Evolutionary conservation across 2,329 filamentous ascomycete species (phyloP), one percentile per base, ranked within the genome.

Genomic region (Talaromyces verruculosus): DNA sequence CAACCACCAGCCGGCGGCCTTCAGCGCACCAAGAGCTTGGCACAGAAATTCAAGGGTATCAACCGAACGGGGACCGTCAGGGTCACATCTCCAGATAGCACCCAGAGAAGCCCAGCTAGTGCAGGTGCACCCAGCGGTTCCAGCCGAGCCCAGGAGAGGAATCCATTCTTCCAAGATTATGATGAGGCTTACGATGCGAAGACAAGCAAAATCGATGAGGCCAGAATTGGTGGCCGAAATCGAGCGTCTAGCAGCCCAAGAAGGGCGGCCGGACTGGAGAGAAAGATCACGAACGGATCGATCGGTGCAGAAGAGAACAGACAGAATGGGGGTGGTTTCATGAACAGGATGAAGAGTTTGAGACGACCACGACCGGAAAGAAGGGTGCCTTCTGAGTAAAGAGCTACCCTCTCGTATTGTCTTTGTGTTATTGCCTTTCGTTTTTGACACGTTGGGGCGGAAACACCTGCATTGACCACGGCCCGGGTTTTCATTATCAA

Each of bases 1-100:
- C 75, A 81, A 64, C 78, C 84, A 25, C 68, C 74, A 28, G 67
- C 76, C 19, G 83, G 84, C 8, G 90, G 90, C 5, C 79, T 99
- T 49, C 88, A 90, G 70, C 89, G 95, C 67, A 98, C 97, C 84
- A 97, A 97, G 83, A 97, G 93, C 33, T 84, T 99, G 67, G 95
- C 93, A 2, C 93, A 97, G 76, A 91, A 93, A 65, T 90, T 99
- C 76, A 90, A 93, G 47, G 90, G 91, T 69, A 93, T 96, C 72
- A 89, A 88, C 68, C 85, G 85, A n/a, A 85, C 87, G 28, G 80
- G 82, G 28, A 82, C 87, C 30, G 85, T 87, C 47, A 85, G 90
- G 57, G 77, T 87, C 65, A 82, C 81, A 5, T 88, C 84, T 69
- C 84, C 86, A 0, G 88, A 89, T 19, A 80, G 77, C 30, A 67